These are phyloP conservation scores for Akanthomyces muscarius DNA, from an alignment of 2,329 filamentous ascomycete species.

Conservation along the genomic window DNA sequence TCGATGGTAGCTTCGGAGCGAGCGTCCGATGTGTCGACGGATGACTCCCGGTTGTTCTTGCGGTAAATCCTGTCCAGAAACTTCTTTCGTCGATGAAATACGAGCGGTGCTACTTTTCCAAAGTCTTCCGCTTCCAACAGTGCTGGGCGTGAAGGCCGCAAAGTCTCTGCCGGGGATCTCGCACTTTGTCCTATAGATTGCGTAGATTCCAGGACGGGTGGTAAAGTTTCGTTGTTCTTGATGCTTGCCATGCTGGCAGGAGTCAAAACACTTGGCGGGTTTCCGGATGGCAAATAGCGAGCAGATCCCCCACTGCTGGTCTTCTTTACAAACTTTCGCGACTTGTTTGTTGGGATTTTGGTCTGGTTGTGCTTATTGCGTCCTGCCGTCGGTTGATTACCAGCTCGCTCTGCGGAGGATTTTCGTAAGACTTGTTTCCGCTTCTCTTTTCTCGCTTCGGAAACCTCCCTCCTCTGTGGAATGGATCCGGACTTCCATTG, in stretches of 20 bases:
- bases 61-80: constrained; percentile 53
- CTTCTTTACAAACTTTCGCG: constrained; percentile 30
- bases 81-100: constrained; percentile 50
- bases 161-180: neutral
- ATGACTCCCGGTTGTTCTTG: constrained; percentile 30
- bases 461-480: constrained; percentile 36
- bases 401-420: constrained; percentile 24
- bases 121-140: constrained; percentile 50
- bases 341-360: constrained; percentile 3
- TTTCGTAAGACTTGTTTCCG: constrained; percentile 14
- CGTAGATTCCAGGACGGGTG: neutral
- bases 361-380: neutral
- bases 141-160: constrained; percentile 41
- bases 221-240: neutral
- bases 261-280: neutral
- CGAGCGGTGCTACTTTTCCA: constrained; percentile 31
- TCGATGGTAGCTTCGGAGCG: neutral
- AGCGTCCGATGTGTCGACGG: neutral
- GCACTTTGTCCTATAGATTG: neutral
- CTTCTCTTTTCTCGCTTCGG: constrained; percentile 23
- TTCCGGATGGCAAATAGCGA: neutral
- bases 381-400: constrained; percentile 20
- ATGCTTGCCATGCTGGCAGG: neutral
- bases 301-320: constrained; percentile 25
- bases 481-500: constrained; percentile 55